Evolutionary conservation across 176 grass and related monocot species (phyloP).

Genomic region (Oryza longistaminata): DNA sequence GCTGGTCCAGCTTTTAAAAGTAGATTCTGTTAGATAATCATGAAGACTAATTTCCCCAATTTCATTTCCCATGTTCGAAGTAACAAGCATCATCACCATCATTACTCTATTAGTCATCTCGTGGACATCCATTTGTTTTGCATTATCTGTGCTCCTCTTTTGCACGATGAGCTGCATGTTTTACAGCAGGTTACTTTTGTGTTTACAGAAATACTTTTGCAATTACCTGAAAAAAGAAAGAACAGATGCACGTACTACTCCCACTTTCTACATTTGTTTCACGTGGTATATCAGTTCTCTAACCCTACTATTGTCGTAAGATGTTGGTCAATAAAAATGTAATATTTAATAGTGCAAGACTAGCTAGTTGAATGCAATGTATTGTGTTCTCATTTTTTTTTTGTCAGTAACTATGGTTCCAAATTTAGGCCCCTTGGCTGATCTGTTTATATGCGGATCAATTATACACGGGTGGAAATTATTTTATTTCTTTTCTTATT

Average conservation of each 20-base stretch:
- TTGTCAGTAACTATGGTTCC: too few species aligned
- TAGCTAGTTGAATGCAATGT: too few species aligned
- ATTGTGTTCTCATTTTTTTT: too few species aligned
- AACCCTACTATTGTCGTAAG: background rate
- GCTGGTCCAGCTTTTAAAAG: conserved; percentile 35
- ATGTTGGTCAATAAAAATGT: background rate
- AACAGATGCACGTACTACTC: background rate
- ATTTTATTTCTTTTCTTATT: too few species aligned
- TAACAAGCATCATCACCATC: conserved; percentile 33
- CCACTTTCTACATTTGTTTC: too few species aligned
- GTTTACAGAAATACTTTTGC: background rate
- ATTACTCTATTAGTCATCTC: conserved; percentile 14
- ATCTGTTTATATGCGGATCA: too few species aligned
- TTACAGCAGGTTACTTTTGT: background rate
- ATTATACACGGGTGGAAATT: background rate
- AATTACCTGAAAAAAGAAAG: background rate
- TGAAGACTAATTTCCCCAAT: conserved; percentile 23
- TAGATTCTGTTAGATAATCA: conserved; percentile 36
- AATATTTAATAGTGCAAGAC: too few species aligned
- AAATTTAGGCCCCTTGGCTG: too few species aligned
- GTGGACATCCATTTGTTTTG: background rate
- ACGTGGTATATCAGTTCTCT: too few species aligned
- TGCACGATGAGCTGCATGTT: background rate
- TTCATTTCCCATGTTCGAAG: conserved; percentile 40
- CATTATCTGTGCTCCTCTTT: background rate